These are phyloP conservation scores for Calendula officinalis DNA, from an alignment of 129 eudicot species.

Conservation along the genomic window DNA sequence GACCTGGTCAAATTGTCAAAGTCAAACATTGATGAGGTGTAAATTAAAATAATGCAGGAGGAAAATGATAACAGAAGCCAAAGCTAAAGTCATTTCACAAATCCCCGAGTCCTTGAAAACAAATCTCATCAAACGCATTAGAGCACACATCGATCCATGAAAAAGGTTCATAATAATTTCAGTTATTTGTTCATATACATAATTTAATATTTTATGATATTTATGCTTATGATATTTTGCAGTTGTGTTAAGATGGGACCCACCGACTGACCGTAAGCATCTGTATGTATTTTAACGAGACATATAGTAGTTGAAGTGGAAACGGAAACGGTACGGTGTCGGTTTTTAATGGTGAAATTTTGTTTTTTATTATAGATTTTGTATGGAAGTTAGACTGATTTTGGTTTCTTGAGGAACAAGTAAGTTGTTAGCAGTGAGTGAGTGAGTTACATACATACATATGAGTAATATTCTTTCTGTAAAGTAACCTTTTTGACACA, in stretches of 20 bases:
- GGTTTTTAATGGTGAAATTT: conserved; percentile 15
- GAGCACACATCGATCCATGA: conserved; percentile 40
- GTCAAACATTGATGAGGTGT: too few relatives aligned
- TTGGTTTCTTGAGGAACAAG: conserved; percentile 4
- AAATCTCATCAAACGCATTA: conserved; percentile 54
- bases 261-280: background rate
- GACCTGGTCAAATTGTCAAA: too few relatives aligned
- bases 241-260: conserved; percentile 12
- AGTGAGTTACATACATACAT: conserved; percentile 18
- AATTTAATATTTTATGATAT: background rate
- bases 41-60: conserved; percentile 42
- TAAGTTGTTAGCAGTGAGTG: conserved; percentile 12
- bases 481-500: conserved; percentile 34
- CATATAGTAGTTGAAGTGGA: conserved; percentile 22
- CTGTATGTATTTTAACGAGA: conserved; percentile 32
- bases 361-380: conserved; percentile 21
- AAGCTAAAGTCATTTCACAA: conserved; percentile 41
- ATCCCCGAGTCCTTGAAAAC: conserved; percentile 77
- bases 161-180: conserved; percentile 25
- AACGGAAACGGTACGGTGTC: background rate
- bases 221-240: conserved; percentile 21
- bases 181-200: background rate
- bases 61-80: conserved; percentile 68
- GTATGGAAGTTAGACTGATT: conserved; percentile 21
- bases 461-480: conserved; percentile 40